Evolutionary conservation across 2,329 filamentous ascomycete species (phyloP).

Genomic region (Aspergillus terreus): DNA sequence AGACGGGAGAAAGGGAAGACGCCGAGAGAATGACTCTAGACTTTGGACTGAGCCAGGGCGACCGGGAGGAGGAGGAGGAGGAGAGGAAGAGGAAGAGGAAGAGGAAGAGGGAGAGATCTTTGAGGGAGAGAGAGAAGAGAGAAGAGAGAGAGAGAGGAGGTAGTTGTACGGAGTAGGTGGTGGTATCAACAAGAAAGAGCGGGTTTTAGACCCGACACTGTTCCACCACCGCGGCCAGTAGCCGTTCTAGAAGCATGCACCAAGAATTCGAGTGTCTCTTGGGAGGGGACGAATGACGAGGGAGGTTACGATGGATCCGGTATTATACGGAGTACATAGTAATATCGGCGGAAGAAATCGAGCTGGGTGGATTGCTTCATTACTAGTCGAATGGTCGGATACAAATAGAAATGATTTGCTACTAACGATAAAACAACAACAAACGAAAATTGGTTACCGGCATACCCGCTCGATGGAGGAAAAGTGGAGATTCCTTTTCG

Average conservation of each 20-base stretch:
- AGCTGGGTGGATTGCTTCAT: neutral
- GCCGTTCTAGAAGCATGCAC: constrained; percentile 12
- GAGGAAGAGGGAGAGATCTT: constrained; percentile 6
- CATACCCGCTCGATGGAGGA: constrained; percentile 11
- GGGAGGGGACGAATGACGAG: neutral
- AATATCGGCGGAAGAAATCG: neutral
- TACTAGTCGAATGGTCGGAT: neutral
- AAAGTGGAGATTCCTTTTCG: neutral
- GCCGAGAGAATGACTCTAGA: neutral
- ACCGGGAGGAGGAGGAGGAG: constrained; percentile 13
- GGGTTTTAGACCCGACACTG: constrained; percentile 10
- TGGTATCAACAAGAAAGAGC: neutral
- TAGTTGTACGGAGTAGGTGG: constrained; percentile 1
- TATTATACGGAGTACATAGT: neutral
- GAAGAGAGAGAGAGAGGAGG: constrained; percentile 13
- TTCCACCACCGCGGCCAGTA: constrained; percentile 12
- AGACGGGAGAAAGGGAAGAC: neutral
- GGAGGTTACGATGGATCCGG: neutral
- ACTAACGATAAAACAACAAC: neutral
- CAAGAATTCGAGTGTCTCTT: constrained; percentile 3
- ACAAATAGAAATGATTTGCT: constrained; percentile 6
- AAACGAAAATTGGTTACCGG: constrained; percentile 7
- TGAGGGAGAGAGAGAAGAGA: constrained; percentile 7
- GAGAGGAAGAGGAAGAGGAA: constrained; percentile 12
- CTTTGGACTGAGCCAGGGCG: constrained; percentile 9